phyloP scores from a whole-genome alignment of 192 early-diverging fungal species.

The Cladochytrium replicatum region DNA sequence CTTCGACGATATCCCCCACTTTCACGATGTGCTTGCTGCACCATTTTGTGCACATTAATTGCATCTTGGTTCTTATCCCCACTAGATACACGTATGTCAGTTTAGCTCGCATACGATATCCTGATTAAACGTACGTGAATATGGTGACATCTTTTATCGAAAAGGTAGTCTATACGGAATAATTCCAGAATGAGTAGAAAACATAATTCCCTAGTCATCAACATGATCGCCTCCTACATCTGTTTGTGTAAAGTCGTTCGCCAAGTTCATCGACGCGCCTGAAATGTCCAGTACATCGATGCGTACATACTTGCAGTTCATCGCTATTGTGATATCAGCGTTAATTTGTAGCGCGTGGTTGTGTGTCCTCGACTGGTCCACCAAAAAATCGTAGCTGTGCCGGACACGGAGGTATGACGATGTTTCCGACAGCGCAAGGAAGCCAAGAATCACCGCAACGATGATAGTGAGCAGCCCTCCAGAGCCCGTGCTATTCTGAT shows the following conservation, averaged over 20 bases:
- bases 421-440: slow-evolving; percentile 62
- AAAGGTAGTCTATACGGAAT: no score
- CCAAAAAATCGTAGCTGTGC: slow-evolving; percentile 69
- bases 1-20: no score
- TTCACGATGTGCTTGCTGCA: no score
- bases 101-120: no score
- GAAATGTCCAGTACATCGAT: slow-evolving; percentile 62
- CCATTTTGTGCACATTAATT: slow-evolving; percentile 13
- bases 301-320: slow-evolving; percentile 74
- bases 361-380: slow-evolving; percentile 48
- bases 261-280: slow-evolving; percentile 44
- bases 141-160: no score
- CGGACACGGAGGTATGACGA: slow-evolving; percentile 48
- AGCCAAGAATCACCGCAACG: slow-evolving; percentile 52
- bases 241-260: slow-evolving; percentile 38
- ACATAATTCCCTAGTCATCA: no score
- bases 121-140: no score
- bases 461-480: slow-evolving; percentile 65
- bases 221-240: no score
- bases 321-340: slow-evolving; percentile 77
- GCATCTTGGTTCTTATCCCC: no score
- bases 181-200: no score
- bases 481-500: slow-evolving; percentile 58
- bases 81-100: no score
- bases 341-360: slow-evolving; percentile 67